These are phyloP conservation scores for Xylaria acuta DNA, from an alignment of 495 filamentous ascomycete species.

Conservation along the genomic window DNA sequence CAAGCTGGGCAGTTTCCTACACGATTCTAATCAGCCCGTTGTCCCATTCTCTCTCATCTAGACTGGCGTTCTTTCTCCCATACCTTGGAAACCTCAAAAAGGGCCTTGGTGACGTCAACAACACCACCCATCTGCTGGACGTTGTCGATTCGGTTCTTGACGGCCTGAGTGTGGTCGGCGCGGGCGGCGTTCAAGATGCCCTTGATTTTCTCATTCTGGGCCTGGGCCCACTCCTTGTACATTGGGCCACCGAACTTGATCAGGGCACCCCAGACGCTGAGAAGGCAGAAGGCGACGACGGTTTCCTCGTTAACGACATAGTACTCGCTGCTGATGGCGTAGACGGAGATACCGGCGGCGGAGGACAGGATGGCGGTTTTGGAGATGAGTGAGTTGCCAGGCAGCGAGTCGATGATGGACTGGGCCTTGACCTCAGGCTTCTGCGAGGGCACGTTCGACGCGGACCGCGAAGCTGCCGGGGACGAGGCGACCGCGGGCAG, in stretches of 20 bases:
- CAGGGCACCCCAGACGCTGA: constrained; percentile 87
- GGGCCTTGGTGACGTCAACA: constrained; percentile 92
- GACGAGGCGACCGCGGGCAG: constrained; percentile 73
- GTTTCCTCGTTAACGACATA: constrained; percentile 99
- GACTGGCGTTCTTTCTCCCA: background rate
- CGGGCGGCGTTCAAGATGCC: constrained; percentile 91
- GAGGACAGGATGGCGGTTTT: constrained; percentile 97
- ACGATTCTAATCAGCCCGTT: constrained; percentile 21
- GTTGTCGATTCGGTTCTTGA: constrained; percentile 89
- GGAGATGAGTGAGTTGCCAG: constrained; percentile 82
- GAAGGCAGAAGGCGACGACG: constrained; percentile 84
- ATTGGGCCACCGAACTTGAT: constrained; percentile 90
- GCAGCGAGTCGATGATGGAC: constrained; percentile 89
- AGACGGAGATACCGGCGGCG: constrained; percentile 85
- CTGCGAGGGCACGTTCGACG: constrained; percentile 78
- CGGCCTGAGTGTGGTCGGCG: constrained; percentile 91
- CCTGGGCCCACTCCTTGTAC: constrained; percentile 91
- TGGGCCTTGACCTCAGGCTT: constrained; percentile 94
- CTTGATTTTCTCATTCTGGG: constrained; percentile 85
- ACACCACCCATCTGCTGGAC: constrained; percentile 92
- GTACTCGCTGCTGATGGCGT: constrained; percentile 98
- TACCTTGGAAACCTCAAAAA: constrained; percentile 95
- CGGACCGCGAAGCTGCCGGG: constrained; percentile 65
- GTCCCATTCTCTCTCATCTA: constrained; percentile 1
- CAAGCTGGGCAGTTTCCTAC: constrained; percentile 94